Percentiles rank a stretch among this genome's conserved stretches.
These are phyloP conservation scores for Phaeosphaeria sp. DNA, from an alignment of 2,329 filamentous ascomycete genomes.

Conservation along the genomic window DNA sequence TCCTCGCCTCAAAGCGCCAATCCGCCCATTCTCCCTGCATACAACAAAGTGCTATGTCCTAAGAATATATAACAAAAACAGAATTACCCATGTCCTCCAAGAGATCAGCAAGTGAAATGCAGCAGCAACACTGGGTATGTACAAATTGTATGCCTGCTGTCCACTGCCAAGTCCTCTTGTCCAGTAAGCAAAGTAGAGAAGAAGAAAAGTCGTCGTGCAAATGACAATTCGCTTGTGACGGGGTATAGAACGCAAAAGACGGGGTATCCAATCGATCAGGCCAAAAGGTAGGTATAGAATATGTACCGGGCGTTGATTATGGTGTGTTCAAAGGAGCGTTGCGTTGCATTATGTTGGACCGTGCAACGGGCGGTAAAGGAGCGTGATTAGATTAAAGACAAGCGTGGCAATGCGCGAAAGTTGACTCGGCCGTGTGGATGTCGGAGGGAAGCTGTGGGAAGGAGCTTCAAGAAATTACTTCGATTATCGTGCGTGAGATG, in stretches of 20 bases:
- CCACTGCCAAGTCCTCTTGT: neutral
- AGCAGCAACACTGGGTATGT: constrained; percentile 1
- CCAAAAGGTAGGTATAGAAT: constrained; percentile 3
- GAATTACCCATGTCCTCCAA: constrained; percentile 11
- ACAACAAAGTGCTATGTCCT: constrained; percentile 14
- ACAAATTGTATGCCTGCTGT: constrained; percentile 2
- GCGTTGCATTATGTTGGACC: constrained; percentile 1
- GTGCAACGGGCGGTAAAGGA: constrained; percentile 18
- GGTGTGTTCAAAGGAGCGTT: constrained; percentile 12
- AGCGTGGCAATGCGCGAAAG: constrained; percentile 3
- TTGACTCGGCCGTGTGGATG: constrained; percentile 12
- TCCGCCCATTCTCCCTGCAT: neutral
- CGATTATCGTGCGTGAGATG: constrained; percentile 1
- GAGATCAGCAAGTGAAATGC: neutral
- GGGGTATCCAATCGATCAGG: constrained; percentile 11
- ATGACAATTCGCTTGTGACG: constrained; percentile 5
- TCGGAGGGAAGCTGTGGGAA: constrained; percentile 2
- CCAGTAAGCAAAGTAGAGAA: constrained; percentile 1
- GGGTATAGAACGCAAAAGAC: constrained; percentile 34
- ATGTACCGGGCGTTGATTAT: constrained; percentile 12
- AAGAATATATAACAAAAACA: constrained; percentile 22
- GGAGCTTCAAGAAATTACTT: constrained; percentile 1
- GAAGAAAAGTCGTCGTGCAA: neutral
- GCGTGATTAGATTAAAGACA: constrained; percentile 29
- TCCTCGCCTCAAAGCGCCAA: neutral